A percentile compares a stretch with the other conserved stretches of the same genome.
These are phyloP conservation scores for Aspergillus sp. DNA, from an alignment of 2,329 filamentous ascomycete species.

Conservation along the genomic window DNA sequence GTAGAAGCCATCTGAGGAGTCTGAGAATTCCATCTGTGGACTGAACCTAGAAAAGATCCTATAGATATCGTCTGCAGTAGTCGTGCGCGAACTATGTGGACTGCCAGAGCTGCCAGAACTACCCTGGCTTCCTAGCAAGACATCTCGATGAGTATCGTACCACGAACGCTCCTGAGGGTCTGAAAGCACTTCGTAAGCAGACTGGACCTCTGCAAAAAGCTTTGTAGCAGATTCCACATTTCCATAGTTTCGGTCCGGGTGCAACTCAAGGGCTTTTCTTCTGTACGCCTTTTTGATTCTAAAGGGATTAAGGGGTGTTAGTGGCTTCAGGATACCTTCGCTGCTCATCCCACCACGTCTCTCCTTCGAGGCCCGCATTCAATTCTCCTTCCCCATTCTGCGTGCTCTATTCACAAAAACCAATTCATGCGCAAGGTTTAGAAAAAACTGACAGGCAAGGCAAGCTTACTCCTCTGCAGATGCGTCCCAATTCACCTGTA, in stretches of 20 bases:
- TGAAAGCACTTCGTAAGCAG: constrained; percentile 93
- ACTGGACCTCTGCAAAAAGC: constrained; percentile 87
- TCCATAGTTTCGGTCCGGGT: constrained; percentile 90
- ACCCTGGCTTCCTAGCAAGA: constrained; percentile 71
- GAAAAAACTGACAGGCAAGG: constrained; percentile 7
- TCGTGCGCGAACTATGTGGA: constrained; percentile 71
- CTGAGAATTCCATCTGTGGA: constrained; percentile 74
- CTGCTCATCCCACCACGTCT: background rate
- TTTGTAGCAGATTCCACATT: constrained; percentile 80
- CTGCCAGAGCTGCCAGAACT: constrained; percentile 53
- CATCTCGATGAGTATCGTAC: constrained; percentile 93
- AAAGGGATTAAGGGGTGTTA: constrained; percentile 4
- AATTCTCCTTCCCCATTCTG: background rate
- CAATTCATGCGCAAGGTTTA: background rate
- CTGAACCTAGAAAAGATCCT: constrained; percentile 79
- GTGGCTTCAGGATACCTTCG: background rate
- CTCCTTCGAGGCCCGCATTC: background rate
- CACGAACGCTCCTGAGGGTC: constrained; percentile 94
- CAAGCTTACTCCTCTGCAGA: constrained; percentile 74
- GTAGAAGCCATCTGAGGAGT: constrained; percentile 81
- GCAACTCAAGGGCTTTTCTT: constrained; percentile 84
- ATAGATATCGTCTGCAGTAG: constrained; percentile 77
- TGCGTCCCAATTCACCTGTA: constrained; percentile 71
- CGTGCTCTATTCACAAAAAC: background rate
- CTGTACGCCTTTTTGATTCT: constrained; percentile 94